Evolutionary conservation across 2,329 filamentous ascomycete genomes (phyloP).

Genomic region (Penicillium decumbens): DNA sequence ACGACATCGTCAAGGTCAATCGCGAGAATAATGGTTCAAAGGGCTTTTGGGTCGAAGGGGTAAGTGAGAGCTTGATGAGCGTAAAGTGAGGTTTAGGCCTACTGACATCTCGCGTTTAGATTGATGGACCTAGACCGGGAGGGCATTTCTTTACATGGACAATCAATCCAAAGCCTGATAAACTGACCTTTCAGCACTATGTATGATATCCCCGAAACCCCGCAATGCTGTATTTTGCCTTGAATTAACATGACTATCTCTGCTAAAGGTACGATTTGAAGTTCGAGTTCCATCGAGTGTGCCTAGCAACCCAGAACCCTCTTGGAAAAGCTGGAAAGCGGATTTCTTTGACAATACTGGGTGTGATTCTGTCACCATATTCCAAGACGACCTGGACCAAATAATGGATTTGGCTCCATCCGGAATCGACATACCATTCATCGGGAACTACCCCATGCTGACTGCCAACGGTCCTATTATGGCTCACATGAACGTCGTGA

Average conservation of each 20-base stretch:
- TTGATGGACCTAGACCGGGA: background rate
- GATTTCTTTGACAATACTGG: background rate
- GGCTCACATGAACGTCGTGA: background rate
- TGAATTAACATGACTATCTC: background rate
- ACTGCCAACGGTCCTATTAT: background rate
- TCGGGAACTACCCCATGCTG: background rate
- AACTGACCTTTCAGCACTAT: background rate
- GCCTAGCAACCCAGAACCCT: background rate
- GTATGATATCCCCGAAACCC: background rate
- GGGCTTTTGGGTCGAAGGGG: conserved; percentile 6
- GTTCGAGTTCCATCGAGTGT: background rate
- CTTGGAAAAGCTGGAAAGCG: background rate
- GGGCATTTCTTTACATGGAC: background rate
- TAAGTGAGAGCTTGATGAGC: background rate
- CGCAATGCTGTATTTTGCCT: too few relatives aligned
- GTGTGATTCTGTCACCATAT: background rate
- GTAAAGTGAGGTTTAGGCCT: background rate
- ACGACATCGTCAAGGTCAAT: background rate
- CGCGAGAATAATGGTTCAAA: background rate
- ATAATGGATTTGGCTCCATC: background rate
- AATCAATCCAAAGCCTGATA: background rate
- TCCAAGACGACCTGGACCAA: background rate
- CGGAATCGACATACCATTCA: background rate
- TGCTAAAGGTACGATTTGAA: background rate
- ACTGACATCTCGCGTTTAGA: background rate